Base-by-base conservation (phyloP, 2,329 filamentous ascomycete species). In the Decorospora gaudefroyi region DNA sequence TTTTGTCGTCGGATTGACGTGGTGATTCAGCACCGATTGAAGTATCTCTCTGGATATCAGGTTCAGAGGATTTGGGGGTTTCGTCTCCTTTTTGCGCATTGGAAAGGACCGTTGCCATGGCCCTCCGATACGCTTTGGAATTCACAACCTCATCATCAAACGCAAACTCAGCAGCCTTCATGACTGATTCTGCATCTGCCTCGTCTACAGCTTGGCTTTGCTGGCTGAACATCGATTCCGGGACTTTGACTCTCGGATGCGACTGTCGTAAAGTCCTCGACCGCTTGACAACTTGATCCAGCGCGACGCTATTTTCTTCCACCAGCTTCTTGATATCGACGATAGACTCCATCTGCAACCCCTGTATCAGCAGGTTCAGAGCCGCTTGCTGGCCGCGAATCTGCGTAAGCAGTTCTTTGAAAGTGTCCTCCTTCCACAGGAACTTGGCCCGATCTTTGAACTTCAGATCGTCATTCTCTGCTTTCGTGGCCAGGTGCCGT, bases 261-360 rank as follows among this genome's bases (percentile, higher is more conserved):
- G 58, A 52, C 17, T 57, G 49, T 4, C 61, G 56, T 6, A 67
- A 29, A 8, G 59, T 59, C 12, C 42, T 58, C 4, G 64, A 65
- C 4, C 62, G 51, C 36, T 53, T 59, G 6, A 61, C 56, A 9
- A 67, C 53, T 29, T 56, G 46, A 9, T 66, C 59, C 7, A 69
- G 46, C 22, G 54, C 59, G 12, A 44, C 42, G 33, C 55, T 64
- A 25, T 68, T 69, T 7, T 64, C 57, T 18, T 57, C 45, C 2
- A 69, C 49, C 8, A 69, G 44, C 36, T 53, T 54, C 43, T 56
- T 59, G 16, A 69, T 64, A 12, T 69, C 65, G 12, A 57, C 49
- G 39, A 69, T 57, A 3, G 64, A 68, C 43, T 68, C 61, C 61
- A 67, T 67, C 30, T 68, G 67, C n/a, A 69, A 36, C 6, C 59